Conservation (phyloP, 2,329 filamentous ascomycete species). For the Colletotrichum endophyticum region DNA sequence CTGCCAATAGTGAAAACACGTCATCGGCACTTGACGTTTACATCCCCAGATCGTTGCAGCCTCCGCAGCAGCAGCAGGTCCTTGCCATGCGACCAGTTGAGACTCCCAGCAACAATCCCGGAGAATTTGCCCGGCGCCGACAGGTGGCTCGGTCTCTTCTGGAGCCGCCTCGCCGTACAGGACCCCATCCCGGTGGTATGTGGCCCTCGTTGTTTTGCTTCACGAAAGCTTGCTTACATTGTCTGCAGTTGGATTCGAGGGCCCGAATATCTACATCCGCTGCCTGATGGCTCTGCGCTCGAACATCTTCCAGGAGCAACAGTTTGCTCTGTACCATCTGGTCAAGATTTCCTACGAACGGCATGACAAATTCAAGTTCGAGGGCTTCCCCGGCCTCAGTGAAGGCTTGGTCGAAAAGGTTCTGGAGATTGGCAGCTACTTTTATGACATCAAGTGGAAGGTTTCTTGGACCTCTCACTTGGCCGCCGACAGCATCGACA, state of each 20-base stretch:
- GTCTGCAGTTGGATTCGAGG: constrained; percentile 63
- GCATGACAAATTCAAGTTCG: constrained; percentile 95
- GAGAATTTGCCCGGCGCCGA: constrained; percentile 67
- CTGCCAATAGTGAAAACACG: constrained; percentile 59
- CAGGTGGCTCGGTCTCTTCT: constrained; percentile 39
- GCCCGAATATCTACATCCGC: constrained; percentile 89
- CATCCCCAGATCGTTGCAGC: constrained; percentile 50
- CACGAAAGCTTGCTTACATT: neutral
- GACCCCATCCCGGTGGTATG: constrained; percentile 64
- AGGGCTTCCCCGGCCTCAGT: constrained; percentile 85
- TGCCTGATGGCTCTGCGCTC: constrained; percentile 86
- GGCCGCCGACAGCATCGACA: constrained; percentile 51
- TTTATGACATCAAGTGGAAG: constrained; percentile 83
- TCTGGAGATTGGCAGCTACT: constrained; percentile 77
- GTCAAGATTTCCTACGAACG: constrained; percentile 95
- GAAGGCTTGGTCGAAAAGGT: constrained; percentile 88
- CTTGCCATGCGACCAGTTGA: constrained; percentile 75
- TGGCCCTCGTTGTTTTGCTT: constrained; percentile 22
- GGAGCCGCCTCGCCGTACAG: constrained; percentile 9
- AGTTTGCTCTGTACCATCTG: constrained; percentile 91
- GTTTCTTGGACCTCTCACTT: constrained; percentile 66
- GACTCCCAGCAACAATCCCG: constrained; percentile 76
- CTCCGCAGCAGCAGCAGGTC: constrained; percentile 67
- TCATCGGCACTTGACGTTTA: constrained; percentile 64
- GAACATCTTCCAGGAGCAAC: constrained; percentile 78